A percentile compares a stretch with the other conserved stretches of the same genome.
phyloP scores from a whole-genome alignment of 2,329 filamentous ascomycete genomes.

The Colletotrichum sansevieriae region DNA sequence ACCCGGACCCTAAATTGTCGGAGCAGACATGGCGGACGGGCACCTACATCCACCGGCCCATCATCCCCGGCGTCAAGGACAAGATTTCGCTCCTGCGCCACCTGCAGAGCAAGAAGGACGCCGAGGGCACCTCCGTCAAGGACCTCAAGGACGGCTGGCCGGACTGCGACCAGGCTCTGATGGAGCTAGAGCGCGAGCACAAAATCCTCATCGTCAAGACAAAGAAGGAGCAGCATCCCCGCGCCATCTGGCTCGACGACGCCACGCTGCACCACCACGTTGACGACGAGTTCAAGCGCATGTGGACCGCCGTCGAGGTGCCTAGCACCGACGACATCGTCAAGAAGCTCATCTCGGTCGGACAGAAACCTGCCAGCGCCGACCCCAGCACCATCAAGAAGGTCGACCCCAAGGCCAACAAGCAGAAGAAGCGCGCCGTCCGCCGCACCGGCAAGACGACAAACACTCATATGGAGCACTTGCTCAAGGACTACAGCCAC shows the following conservation, averaged over 20 bases:
- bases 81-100: slow-evolving; percentile 82
- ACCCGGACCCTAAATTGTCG: slow-evolving; percentile 69
- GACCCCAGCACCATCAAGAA: slow-evolving; percentile 73
- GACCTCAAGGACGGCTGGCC: slow-evolving; percentile 98
- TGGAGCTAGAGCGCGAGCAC: slow-evolving; percentile 81
- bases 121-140: slow-evolving; percentile 84
- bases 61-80: slow-evolving; percentile 83
- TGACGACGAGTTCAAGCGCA: slow-evolving; percentile 83
- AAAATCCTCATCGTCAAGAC: slow-evolving; percentile 88
- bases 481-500: slow-evolving; percentile 79
- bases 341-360: slow-evolving; percentile 79
- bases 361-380: slow-evolving; percentile 87
- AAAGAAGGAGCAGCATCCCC: slow-evolving; percentile 90
- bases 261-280: slow-evolving; percentile 80
- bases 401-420: slow-evolving; percentile 72
- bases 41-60: slow-evolving; percentile 85
- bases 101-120: slow-evolving; percentile 85
- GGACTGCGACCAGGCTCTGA: slow-evolving; percentile 83
- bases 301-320: slow-evolving; percentile 86
- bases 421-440: slow-evolving; percentile 76
- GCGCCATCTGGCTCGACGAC: slow-evolving; percentile 91
- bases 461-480: slow-evolving; percentile 86
- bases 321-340: slow-evolving; percentile 83
- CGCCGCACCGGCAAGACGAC: slow-evolving; percentile 84
- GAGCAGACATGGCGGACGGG: slow-evolving; percentile 76